These are phyloP conservation scores for Scedosporium boydii DNA, from an alignment of 2,329 filamentous ascomycete species.

Conservation along the genomic window DNA sequence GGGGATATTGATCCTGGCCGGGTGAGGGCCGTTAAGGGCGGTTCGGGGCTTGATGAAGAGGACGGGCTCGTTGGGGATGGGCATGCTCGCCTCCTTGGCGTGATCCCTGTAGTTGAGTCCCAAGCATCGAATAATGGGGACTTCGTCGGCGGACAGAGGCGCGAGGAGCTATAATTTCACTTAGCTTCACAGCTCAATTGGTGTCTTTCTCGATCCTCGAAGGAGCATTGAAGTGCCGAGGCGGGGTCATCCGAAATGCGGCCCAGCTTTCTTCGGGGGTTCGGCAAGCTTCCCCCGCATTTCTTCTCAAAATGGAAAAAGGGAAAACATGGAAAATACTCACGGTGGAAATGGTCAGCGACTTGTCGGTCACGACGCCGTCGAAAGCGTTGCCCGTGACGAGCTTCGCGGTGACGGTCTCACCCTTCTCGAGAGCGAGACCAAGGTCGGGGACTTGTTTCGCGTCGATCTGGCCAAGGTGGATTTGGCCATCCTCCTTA, in stretches of 20 bases:
- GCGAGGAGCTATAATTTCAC: conserved; percentile 37
- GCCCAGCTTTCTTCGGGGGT: not conserved
- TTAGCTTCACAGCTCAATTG: not conserved
- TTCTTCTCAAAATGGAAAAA: not conserved
- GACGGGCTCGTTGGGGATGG: conserved; percentile 61
- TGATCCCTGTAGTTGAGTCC: conserved; percentile 66
- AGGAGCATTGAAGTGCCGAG: not conserved
- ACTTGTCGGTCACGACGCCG: conserved; percentile 21
- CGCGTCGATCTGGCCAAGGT: conserved; percentile 27
- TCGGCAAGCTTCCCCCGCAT: not conserved
- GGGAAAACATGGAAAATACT: not conserved
- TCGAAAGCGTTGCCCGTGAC: conserved; percentile 25
- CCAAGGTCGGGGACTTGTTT: conserved; percentile 23
- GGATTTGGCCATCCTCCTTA: conserved; percentile 27
- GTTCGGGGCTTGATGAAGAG: conserved; percentile 59
- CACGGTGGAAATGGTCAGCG: conserved; percentile 17
- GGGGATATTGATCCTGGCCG: conserved; percentile 57
- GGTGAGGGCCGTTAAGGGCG: conserved; percentile 49
- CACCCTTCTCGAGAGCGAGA: conserved; percentile 20
- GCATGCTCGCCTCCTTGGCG: conserved; percentile 59
- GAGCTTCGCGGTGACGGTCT: conserved; percentile 21
- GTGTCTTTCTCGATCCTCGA: not conserved
- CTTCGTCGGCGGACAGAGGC: conserved; percentile 52
- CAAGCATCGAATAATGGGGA: conserved; percentile 58
- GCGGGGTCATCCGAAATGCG: not conserved